phyloP scores from a whole-genome alignment of 2,329 filamentous ascomycete genomes.

The Aspergillus eucalypticola region DNA sequence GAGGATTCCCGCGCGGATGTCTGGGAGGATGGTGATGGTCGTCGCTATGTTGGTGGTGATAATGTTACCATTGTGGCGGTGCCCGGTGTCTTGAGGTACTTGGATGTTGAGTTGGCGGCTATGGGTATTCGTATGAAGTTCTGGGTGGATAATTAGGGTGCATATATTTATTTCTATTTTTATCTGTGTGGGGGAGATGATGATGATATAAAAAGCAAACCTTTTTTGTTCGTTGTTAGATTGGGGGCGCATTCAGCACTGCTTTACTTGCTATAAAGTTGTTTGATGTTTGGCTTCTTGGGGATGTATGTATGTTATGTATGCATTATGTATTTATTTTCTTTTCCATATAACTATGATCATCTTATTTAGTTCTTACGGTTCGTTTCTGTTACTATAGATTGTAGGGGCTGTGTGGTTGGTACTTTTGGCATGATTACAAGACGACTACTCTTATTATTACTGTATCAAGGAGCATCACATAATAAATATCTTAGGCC shows the following conservation, averaged over 20 bases:
- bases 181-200: conserved; percentile 5
- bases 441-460: not conserved
- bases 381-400: not conserved
- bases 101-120: conserved; percentile 91
- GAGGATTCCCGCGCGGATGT: conserved; percentile 68
- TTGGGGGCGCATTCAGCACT: conserved; percentile 5
- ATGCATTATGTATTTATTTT: conserved; percentile 11
- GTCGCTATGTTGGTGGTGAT: conserved; percentile 82
- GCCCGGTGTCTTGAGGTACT: conserved; percentile 85
- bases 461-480: conserved; percentile 1
- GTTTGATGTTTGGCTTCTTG: not conserved
- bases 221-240: conserved; percentile 13
- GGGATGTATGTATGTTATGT: conserved; percentile 12
- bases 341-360: not conserved
- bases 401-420: not conserved
- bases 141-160: conserved; percentile 60
- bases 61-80: conserved; percentile 90
- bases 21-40: conserved; percentile 89
- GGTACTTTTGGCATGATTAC: too few species aligned
- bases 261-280: not conserved
- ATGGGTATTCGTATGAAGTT: conserved; percentile 98
- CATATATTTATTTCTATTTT: too few species aligned
- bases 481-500: conserved; percentile 12
- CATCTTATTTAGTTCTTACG: not conserved
- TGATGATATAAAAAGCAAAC: conserved; percentile 3